phyloP scores from a whole-genome alignment of 1,284 basidiomycete species.

The Thecaphora thlaspeos region DNA sequence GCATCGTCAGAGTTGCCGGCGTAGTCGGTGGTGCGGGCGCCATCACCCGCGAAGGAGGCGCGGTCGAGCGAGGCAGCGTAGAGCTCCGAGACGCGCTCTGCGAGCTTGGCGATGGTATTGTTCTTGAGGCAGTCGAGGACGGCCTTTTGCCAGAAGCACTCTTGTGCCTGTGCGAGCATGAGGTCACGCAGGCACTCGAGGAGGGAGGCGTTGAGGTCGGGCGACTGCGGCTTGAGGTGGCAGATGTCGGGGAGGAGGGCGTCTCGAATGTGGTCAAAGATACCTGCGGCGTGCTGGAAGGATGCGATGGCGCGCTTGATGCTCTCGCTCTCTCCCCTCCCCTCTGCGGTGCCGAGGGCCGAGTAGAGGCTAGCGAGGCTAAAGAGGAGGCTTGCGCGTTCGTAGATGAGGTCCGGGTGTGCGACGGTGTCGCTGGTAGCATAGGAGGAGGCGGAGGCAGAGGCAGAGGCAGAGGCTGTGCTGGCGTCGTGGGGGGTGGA shows the following conservation, averaged over 20 bases:
- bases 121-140: constrained; percentile 78
- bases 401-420: constrained; percentile 39
- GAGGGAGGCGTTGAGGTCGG: constrained; percentile 62
- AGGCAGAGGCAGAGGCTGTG: constrained; percentile 22
- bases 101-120: constrained; percentile 79
- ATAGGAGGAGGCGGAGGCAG: constrained; percentile 19
- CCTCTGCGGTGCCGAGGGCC: constrained; percentile 35
- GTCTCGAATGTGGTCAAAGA: constrained; percentile 34
- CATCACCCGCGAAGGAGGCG: constrained; percentile 1
- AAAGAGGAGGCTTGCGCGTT: constrained; percentile 44
- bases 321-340: constrained; percentile 45
- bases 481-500: background rate
- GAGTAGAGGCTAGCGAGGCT: constrained; percentile 42
- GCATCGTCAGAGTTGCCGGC: constrained; percentile 2
- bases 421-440: constrained; percentile 32
- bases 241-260: constrained; percentile 20
- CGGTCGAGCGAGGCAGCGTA: constrained; percentile 33
- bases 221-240: constrained; percentile 14
- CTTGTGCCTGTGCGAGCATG: constrained; percentile 91
- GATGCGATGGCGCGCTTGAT: constrained; percentile 42
- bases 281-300: constrained; percentile 46
- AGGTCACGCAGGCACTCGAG: constrained; percentile 71
- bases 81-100: constrained; percentile 65
- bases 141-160: constrained; percentile 94
- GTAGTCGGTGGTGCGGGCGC: constrained; percentile 4